Base-by-base conservation (phyloP, 257 asterid species). In the Solanum pennellii region DNA sequence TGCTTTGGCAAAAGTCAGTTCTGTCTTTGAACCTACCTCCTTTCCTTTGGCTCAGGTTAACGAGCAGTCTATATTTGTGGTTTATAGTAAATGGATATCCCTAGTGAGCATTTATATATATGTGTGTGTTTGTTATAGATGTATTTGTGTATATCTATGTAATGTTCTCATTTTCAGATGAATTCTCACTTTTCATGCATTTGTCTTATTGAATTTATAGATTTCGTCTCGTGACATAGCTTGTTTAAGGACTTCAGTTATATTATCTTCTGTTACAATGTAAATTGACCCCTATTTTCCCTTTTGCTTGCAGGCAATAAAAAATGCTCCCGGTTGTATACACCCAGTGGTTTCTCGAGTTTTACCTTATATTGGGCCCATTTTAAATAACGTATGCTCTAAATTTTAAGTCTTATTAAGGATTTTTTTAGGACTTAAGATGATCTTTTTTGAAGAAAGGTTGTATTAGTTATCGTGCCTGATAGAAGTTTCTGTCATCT, bases 271-370 rank as follows among this genome's bases (percentile, higher is more conserved):
- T 41, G 23, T 75, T 8, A 44, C 33, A 77, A 77, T 77, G 39
- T 77, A 25, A 41, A 45, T 66, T 84, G 69, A 82, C 73, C 62
- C 42, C 82, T 56, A 14, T 37, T 89, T 41, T 39, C 5, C 65
- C 89, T 88, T 82, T 88, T 69, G 83, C 75, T 69, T 88, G 62
- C 96, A 97, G 99, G 98, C 97, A 73, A 95, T 97, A 77, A 97
- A 96, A 92, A 88, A 91, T 89, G 96, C 98, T 91, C 98, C 99
- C 16, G 98, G 99, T 83, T 97, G 99, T 88, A 89, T 94, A 85
- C 99, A 95, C 87, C 95, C 98, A 72, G 90, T 97, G 90, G 96
- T 92, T 84, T 94, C 96, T 90, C 98, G 99, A 86, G 93, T 95
- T 88, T 90, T 97, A 88, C 99, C 98, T 62, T 97, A 92, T 89